Base-by-base conservation (phyloP, 495 filamentous ascomycete species). In the Penicillium cataractarum region DNA sequence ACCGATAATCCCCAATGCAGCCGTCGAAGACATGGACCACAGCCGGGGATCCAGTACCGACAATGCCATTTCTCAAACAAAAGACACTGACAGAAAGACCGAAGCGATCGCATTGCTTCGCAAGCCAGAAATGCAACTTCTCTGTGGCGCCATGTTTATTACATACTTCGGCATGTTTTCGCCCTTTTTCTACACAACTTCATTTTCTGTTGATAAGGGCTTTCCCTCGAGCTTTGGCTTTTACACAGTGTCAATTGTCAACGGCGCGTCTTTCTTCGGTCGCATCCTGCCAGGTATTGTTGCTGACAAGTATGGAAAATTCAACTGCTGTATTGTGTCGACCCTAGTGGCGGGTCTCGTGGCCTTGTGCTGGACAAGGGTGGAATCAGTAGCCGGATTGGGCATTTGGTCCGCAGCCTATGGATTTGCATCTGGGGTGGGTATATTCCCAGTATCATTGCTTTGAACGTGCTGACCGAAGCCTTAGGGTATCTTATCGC, bases 291-390 rank as follows among this genome's bases (percentile, higher is more conserved):
- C 67, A 63, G 90, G 89, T 7, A 79, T 87, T 58, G 12, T 89
- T 0, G 91, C 87, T 15, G 91, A 95, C 70, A 82, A 80, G 57
- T 70, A 90, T 32, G 91, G 91, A 0, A 82, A 85, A 27, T 92
- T 86, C 78, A 92, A 93, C 71, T 78, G 81, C 35, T 87, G 87
- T 71, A 80, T 90, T n/a, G 26, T 86, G 4, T 85, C 87, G 52
- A 78, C 80, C 0, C 75, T 77, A 21, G 73, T 83, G 17, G 84
- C 88, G 0, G 83, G 79, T 3, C 76, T 92, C 0, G 71, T 78
- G 46, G 74, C 74, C 0, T 33, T 78, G 4, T 78, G 74, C 55
- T 78, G 76, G 78, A 77, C 76, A 5, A 74, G 64, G 22, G 77
- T 70, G 0, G 69, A 70, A 2, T 72, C 72, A 4, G 67, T 73